phyloP scores from a whole-genome alignment of 306 rosid species.

The Trifolium repens region DNA sequence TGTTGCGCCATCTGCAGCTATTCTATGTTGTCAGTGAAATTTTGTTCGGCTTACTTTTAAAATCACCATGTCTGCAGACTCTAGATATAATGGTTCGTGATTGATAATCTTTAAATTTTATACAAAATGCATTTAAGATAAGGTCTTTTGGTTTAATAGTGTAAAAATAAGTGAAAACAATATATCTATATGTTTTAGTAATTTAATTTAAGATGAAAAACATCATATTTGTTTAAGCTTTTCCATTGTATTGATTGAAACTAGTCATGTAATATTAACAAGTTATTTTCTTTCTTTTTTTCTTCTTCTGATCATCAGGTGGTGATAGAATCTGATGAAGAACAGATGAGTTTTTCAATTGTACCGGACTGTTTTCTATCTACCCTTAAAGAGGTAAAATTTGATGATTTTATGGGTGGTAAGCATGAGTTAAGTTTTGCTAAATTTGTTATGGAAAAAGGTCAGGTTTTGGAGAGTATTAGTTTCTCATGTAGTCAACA shows the following conservation, averaged over 20 bases:
- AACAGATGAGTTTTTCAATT: too few relatives aligned
- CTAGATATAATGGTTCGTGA: too few relatives aligned
- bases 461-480: background rate
- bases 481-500: background rate
- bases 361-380: background rate
- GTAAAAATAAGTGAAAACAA: too few relatives aligned
- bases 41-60: too few relatives aligned
- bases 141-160: too few relatives aligned
- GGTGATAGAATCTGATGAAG: background rate
- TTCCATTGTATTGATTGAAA: background rate
- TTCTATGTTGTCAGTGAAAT: too few relatives aligned
- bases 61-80: too few relatives aligned
- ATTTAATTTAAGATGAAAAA: too few relatives aligned
- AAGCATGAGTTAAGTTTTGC: background rate
- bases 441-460: background rate
- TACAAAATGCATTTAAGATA: too few relatives aligned
- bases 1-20: too few relatives aligned
- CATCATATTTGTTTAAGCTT: background rate
- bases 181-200: too few relatives aligned
- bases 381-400: slow-evolving; percentile 4
- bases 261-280: background rate
- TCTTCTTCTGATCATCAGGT: background rate
- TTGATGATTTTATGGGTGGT: background rate
- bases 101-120: too few relatives aligned
- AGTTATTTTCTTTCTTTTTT: background rate